phyloP scores from a whole-genome alignment of 2,329 filamentous ascomycete genomes.

The Clonostachys byssicola region DNA sequence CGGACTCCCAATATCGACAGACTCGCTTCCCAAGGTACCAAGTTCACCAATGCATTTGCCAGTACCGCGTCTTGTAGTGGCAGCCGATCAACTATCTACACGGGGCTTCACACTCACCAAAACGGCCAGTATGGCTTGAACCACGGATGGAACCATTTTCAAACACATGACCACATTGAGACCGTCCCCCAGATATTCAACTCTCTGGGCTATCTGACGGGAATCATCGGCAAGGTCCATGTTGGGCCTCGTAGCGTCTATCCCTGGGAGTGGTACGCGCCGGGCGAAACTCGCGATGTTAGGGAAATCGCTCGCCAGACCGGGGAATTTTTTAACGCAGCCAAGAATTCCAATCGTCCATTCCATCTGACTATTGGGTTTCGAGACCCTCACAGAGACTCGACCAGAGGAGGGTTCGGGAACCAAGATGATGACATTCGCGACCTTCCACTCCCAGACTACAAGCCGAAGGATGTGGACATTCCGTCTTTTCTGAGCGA shows the following conservation, averaged over 20 bases:
- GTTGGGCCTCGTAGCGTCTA: conserved; percentile 33
- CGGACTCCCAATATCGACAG: conserved; percentile 33
- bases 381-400: conserved; percentile 39
- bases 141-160: conserved; percentile 30
- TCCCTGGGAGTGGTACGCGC: conserved; percentile 32
- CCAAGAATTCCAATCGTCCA: conserved; percentile 18
- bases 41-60: conserved; percentile 33
- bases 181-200: conserved; percentile 31
- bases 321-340: conserved; percentile 26
- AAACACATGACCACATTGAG: conserved; percentile 36
- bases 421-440: conserved; percentile 17
- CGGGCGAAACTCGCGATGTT: conserved; percentile 38
- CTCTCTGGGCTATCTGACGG: conserved; percentile 33
- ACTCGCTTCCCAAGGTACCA: conserved; percentile 27
- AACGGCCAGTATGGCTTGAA: conserved; percentile 42
- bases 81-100: conserved; percentile 41
- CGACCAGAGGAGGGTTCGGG: conserved; percentile 32
- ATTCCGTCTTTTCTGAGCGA: conserved; percentile 35
- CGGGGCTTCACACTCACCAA: conserved; percentile 41
- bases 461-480: conserved; percentile 23
- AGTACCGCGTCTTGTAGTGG: conserved; percentile 43
- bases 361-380: conserved; percentile 42
- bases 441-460: conserved; percentile 4
- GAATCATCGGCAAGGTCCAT: conserved; percentile 43
- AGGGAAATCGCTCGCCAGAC: conserved; percentile 29